Base-by-base conservation (phyloP, 1,284 basidiomycete genomes). In the Cryptococcus deneoformans region DNA sequence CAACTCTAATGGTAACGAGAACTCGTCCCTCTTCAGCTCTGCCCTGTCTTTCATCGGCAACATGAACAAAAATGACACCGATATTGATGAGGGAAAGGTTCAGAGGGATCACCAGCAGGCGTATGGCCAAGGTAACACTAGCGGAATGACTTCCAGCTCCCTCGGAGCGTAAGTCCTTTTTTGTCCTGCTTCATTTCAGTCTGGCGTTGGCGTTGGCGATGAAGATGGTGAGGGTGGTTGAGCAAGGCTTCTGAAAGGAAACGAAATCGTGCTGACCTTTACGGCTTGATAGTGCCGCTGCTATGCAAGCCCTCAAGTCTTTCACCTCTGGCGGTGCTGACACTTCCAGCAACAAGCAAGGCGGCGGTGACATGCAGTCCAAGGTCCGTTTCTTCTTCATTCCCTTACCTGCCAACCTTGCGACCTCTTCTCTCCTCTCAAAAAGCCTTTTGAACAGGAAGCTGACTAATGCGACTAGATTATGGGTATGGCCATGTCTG, bases 401-500 rank as follows among this genome's bases (percentile, higher is more conserved):
- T 35, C 20, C 16, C 37, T 50, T 34, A n/a, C 38, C 11, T 20
- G 10, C n/a, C 42, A 46, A 55, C 8, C 20, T 62, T 38, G 58
- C n/a, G 24, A 35, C 29, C 29, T 29, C 29, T 29, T 29, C 29
- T 29, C 29, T 29, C 29, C 29, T 29, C 29, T 29, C 29, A 29
- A 29, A 29, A 29, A 29, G 29, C 29, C 5, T 5, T 29, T 29
- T 29, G 29, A 29, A 29, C 29, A 29, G 29, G 29, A 29, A 29
- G 5, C 29, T 29, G 29, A 29, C 29, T 4, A 12, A 46, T 7
- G 14, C 42, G 8, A 29, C 14, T 75, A 89, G 72, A 80, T 94
- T 54, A 85, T 94, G 74, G 86, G 87, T 65, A 76, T 90, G 74
- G 90, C 90, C 10, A 89, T 93, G 88, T 83, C 84, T 0, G 87